phyloP scores from a whole-genome alignment of 345 rosid genomes.

The Eucalyptus regnans region DNA sequence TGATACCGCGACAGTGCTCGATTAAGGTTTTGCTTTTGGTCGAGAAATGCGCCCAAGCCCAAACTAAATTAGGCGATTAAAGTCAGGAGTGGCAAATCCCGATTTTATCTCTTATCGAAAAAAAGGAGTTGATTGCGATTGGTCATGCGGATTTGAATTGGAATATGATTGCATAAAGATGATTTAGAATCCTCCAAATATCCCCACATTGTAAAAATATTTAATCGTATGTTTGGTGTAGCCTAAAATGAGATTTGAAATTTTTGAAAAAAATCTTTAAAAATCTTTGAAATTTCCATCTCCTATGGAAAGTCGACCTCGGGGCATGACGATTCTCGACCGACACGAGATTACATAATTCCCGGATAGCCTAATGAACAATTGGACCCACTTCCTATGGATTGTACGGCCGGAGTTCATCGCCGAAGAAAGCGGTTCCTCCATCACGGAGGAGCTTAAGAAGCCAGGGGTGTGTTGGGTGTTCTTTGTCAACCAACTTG shows the following conservation, averaged over 20 bases:
- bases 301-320: not conserved
- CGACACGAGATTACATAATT: not conserved
- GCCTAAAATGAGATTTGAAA: too few species aligned
- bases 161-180: rapidly evolving
- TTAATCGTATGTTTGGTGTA: rapidly evolving
- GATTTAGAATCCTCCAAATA: not conserved
- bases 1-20: not conserved
- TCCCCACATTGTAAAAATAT: too few species aligned
- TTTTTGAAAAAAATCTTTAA: too few species aligned
- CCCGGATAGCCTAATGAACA: not conserved
- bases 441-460: not conserved
- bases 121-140: not conserved
- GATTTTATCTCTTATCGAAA: not conserved
- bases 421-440: not conserved
- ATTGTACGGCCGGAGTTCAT: not conserved
- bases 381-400: not conserved
- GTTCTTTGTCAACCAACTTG: not conserved
- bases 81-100: not conserved
- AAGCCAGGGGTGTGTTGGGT: too few species aligned
- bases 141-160: too few species aligned
- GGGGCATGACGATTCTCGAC: not conserved
- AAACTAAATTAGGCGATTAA: not conserved
- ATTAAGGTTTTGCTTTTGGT: not conserved
- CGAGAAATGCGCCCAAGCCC: not conserved
- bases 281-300: not conserved